Conservation (phyloP, 1,284 basidiomycete species). For the Austroboletus niveus region DNA sequence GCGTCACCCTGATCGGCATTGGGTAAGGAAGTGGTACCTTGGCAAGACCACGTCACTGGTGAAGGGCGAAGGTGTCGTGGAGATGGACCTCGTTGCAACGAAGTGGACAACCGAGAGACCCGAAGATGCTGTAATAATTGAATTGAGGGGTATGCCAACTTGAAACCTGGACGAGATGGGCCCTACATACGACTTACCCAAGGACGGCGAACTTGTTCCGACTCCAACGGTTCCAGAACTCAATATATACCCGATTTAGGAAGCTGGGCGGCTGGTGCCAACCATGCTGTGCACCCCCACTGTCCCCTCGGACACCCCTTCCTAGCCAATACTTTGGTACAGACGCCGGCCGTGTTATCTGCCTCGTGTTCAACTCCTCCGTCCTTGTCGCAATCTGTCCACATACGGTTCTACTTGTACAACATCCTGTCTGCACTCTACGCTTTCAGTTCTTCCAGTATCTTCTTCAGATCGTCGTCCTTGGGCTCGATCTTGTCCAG, state of each 20-base stretch:
- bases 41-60: constrained; percentile 5
- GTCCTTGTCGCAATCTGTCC: too few species aligned
- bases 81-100: constrained; percentile 15
- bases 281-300: background rate
- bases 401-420: too few species aligned
- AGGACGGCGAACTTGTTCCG: constrained; percentile 4
- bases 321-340: constrained; percentile 16
- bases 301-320: constrained; percentile 20
- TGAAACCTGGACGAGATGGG: constrained; percentile 3
- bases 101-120: background rate
- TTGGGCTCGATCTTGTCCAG: constrained; percentile 51
- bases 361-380: constrained; percentile 19
- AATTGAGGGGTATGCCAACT: constrained; percentile 6
- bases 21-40: background rate
- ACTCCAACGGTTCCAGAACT: constrained; percentile 10
- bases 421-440: background rate
- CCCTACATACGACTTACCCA: background rate
- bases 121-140: constrained; percentile 22
- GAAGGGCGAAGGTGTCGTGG: background rate
- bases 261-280: constrained; percentile 14
- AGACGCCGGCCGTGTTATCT: constrained; percentile 31
- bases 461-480: constrained; percentile 53
- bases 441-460: constrained; percentile 56
- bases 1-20: constrained; percentile 12
- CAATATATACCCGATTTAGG: constrained; percentile 9